These are phyloP conservation scores for Candida multigemmis DNA, from an alignment of 805 yeast species.

Conservation along the genomic window DNA sequence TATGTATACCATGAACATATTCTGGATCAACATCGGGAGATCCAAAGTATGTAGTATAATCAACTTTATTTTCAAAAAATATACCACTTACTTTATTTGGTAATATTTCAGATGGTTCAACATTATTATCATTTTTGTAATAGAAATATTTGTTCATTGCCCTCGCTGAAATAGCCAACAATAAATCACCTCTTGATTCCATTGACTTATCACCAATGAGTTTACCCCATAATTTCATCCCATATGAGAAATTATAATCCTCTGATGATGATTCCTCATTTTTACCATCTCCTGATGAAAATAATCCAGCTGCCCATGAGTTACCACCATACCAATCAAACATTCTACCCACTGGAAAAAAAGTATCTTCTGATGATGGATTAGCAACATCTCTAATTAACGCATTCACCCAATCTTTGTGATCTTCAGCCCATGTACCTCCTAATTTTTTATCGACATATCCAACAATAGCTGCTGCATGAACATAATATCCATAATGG, in stretches of 20 bases:
- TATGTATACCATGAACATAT: constrained; percentile 72
- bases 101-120: constrained; percentile 44
- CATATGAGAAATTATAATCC: constrained; percentile 65
- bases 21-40: constrained; percentile 28
- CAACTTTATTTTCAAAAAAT: constrained; percentile 61
- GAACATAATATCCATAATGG: constrained; percentile 78
- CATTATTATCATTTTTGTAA: constrained; percentile 39
- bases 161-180: constrained; percentile 49
- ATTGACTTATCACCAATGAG: constrained; percentile 49
- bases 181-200: constrained; percentile 49
- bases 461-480: constrained; percentile 77
- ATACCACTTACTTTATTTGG: constrained; percentile 67
- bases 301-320: constrained; percentile 71
- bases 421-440: constrained; percentile 44
- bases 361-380: constrained; percentile 44
- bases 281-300: constrained; percentile 62
- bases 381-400: constrained; percentile 63
- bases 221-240: constrained; percentile 59
- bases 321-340: constrained; percentile 76
- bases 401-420: constrained; percentile 48
- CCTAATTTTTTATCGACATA: constrained; percentile 46
- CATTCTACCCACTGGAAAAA: constrained; percentile 63
- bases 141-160: constrained; percentile 50
- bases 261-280: constrained; percentile 70
- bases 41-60: constrained; percentile 70